phyloP scores from a whole-genome alignment of 768 basidiomycete species.

The Boletus reticuloceps region DNA sequence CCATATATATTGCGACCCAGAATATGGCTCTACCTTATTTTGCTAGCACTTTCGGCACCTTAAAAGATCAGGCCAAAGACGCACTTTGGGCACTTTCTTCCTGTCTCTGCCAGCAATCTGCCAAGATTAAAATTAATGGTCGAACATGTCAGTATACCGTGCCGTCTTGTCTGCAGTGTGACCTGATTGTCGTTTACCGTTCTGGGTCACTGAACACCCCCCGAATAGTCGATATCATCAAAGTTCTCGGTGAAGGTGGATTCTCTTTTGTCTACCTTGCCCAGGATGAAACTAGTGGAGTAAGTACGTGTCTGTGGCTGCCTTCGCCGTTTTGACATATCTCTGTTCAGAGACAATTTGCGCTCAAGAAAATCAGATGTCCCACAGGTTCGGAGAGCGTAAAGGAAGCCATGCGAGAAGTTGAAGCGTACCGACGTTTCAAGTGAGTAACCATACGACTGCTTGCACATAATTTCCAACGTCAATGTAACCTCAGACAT shows the following conservation, averaged over 20 bases:
- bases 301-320: slow-evolving; percentile 34
- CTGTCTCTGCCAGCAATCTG: slow-evolving; percentile 76
- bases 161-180: slow-evolving; percentile 1
- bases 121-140: slow-evolving; percentile 93
- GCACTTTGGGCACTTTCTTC: slow-evolving; percentile 79
- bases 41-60: slow-evolving; percentile 46
- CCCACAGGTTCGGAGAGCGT: slow-evolving; percentile 86
- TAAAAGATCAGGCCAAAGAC: slow-evolving; percentile 78
- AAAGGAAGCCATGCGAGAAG: slow-evolving; percentile 84
- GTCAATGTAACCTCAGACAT: slow-evolving; percentile 51
- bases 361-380: slow-evolving; percentile 95
- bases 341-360: slow-evolving; percentile 72
- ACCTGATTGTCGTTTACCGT: not conserved
- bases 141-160: slow-evolving; percentile 73
- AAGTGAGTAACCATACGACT: slow-evolving; percentile 50
- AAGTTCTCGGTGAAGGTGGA: slow-evolving; percentile 93
- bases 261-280: slow-evolving; percentile 91
- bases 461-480: not conserved
- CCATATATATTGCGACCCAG: not conserved
- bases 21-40: slow-evolving; percentile 34
- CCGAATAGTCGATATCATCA: slow-evolving; percentile 75
- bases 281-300: slow-evolving; percentile 83
- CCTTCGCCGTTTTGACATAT: not conserved
- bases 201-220: slow-evolving; percentile 1
- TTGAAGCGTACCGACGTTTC: slow-evolving; percentile 93